Evolutionary conservation across 371 early-diverging fungal genomes (phyloP).

Genomic region (Apophysomyces sp.): DNA sequence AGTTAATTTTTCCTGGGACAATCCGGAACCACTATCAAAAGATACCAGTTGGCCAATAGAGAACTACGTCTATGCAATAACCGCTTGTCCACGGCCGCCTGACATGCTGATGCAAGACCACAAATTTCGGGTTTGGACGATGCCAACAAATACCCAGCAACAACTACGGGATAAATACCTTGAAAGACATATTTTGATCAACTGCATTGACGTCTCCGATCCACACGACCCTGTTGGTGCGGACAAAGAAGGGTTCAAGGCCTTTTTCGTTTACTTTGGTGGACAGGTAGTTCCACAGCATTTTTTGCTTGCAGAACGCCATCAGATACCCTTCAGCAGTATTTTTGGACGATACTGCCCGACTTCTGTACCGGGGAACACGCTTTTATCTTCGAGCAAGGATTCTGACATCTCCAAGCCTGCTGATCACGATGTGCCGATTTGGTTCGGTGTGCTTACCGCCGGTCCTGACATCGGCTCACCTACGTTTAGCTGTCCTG

Average conservation of each 20-base stretch:
- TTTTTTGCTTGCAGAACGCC: background rate
- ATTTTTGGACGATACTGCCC: background rate
- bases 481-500: background rate
- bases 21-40: background rate
- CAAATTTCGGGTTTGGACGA: background rate
- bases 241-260: background rate
- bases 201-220: background rate
- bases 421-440: background rate
- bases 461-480: background rate
- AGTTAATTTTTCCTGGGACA: background rate
- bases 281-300: background rate
- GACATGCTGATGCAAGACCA: background rate
- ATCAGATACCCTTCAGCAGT: background rate
- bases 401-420: background rate
- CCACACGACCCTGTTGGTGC: background rate
- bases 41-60: background rate
- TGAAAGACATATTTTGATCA: background rate
- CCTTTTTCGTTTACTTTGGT: background rate
- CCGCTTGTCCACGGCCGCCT: background rate
- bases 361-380: background rate
- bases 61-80: background rate
- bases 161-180: background rate
- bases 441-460: background rate
- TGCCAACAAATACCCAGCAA: background rate
- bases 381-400: too few relatives aligned